Evolutionary conservation across 768 basidiomycete species (phyloP).

Genomic region (Termitomyces sp.): DNA sequence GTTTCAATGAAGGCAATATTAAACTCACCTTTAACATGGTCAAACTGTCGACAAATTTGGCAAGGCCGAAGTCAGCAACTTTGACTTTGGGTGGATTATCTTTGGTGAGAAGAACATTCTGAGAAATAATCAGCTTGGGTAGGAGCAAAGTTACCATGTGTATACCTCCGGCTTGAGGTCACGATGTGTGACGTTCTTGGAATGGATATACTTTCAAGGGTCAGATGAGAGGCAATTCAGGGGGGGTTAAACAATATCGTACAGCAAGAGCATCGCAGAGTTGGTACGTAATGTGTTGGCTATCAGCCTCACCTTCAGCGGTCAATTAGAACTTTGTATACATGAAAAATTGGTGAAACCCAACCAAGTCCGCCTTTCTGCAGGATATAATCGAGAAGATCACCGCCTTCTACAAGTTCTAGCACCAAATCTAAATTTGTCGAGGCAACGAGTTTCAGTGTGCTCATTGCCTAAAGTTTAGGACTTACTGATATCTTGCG

Average conservation of each 20-base stretch:
- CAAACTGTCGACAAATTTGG: slow-evolving; percentile 80
- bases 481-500: slow-evolving; percentile 50
- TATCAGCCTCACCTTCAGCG: slow-evolving; percentile 42
- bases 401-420: slow-evolving; percentile 84
- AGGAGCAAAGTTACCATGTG: slow-evolving; percentile 4
- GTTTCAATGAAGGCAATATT: background rate
- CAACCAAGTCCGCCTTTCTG: slow-evolving; percentile 53
- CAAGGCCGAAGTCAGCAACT: slow-evolving; percentile 94
- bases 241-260: slow-evolving; percentile 17
- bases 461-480: background rate
- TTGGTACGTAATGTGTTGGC: slow-evolving; percentile 72
- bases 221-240: background rate
- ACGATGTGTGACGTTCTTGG: slow-evolving; percentile 79
- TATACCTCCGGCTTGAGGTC: slow-evolving; percentile 86
- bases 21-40: slow-evolving; percentile 68
- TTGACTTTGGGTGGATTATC: slow-evolving; percentile 71
- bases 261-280: slow-evolving; percentile 78
- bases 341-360: slow-evolving; percentile 17
- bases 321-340: slow-evolving; percentile 4
- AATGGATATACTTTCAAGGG: slow-evolving; percentile 54
- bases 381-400: slow-evolving; percentile 79
- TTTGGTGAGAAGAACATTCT: slow-evolving; percentile 83
- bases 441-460: background rate
- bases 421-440: slow-evolving; percentile 66
- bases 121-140: slow-evolving; percentile 1